Base-by-base conservation (phyloP, 768 basidiomycete species). In the Phaeolepiota aurea region DNA sequence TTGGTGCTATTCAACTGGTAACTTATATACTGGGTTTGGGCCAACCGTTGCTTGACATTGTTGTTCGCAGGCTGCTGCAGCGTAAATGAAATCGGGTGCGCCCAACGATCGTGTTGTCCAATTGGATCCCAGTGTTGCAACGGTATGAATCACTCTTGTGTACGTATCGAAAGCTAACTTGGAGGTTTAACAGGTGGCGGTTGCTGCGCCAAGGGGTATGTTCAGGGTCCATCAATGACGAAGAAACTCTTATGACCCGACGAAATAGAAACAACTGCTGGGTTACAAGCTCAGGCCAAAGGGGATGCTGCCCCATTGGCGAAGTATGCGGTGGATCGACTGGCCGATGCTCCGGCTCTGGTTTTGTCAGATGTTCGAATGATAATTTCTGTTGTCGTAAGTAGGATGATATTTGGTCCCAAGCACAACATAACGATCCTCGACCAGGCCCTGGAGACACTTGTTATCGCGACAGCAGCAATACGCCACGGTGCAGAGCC, bases 241-340 rank as follows among this genome's bases (percentile, higher is more conserved):
- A 20, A 9, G 11, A 10, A 12, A 19, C 9, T 38, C 10, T 19
- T 11, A 11, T 38, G 10, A 11, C 5, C 5, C 20, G 5, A 13
- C 22, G 11, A 19, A 10, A 18, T 28, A 42, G 41, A 3, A 15
- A 18, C 3, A 18, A 42, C 19, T 42, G 41, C 19, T 28, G 31
- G 25, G 12, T 40, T 12, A 30, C 35, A 23, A 16, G 37, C 10
- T 20, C 32, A 13, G 45, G 45, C 14, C 16, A 31, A 16, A 43
- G 20, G 15, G 45, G 45, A 11, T 46, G 45, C 16, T 46, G 45
- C 34, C 45, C 45, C 16, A 37, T 23, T n/a, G 45, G 45, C 25
- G 10, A 38, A 22, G 16, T 20, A 1, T 44, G 45, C 19, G 32
- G 13, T 9, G 22, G 42, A 19, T 7, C 19, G 16, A 19, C 9